These are phyloP conservation scores for Rhizopogon vinicolor DNA, from an alignment of 768 basidiomycete species.

Conservation along the genomic window DNA sequence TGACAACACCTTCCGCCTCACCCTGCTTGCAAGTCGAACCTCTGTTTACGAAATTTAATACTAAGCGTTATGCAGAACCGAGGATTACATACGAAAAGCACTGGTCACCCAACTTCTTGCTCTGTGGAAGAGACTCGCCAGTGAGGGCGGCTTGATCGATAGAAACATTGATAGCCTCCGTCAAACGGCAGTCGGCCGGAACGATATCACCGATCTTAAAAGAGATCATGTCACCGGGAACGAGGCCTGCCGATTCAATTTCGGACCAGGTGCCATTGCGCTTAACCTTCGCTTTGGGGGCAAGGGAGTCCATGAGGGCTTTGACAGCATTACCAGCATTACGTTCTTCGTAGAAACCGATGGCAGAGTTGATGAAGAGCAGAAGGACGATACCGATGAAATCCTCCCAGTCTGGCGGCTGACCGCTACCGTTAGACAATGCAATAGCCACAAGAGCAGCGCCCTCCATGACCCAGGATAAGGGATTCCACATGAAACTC, in stretches of 20 bases:
- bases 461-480: slow-evolving; percentile 99
- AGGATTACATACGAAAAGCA: slow-evolving; percentile 87
- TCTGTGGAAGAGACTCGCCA: slow-evolving; percentile 91
- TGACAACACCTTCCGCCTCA: slow-evolving; percentile 98
- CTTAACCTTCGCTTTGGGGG: slow-evolving; percentile 94
- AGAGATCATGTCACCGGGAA: slow-evolving; percentile 92
- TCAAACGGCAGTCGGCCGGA: slow-evolving; percentile 95
- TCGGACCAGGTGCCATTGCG: slow-evolving; percentile 83
- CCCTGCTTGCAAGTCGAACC: slow-evolving; percentile 99
- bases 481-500: slow-evolving; percentile 99
- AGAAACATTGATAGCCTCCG: slow-evolving; percentile 94
- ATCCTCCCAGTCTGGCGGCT: slow-evolving; percentile 94
- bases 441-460: slow-evolving; percentile 93
- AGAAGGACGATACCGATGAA: slow-evolving; percentile 95
- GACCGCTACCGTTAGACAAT: slow-evolving; percentile 85
- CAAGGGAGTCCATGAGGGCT: slow-evolving; percentile 98
- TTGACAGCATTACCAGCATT: slow-evolving; percentile 99
- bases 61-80: slow-evolving; percentile 2
- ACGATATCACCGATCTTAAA: slow-evolving; percentile 99
- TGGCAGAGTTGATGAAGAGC: slow-evolving; percentile 89
- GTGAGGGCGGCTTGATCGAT: slow-evolving; percentile 99
- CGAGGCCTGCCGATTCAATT: slow-evolving; percentile 85
- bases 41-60: slow-evolving; percentile 30
- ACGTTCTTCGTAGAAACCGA: slow-evolving; percentile 97
- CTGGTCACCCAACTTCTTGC: slow-evolving; percentile 92